A percentile compares a stretch with the other conserved stretches of the same genome.
Evolutionary conservation across 768 basidiomycete genomes (phyloP).

Genomic region (Auricularia sp.): DNA sequence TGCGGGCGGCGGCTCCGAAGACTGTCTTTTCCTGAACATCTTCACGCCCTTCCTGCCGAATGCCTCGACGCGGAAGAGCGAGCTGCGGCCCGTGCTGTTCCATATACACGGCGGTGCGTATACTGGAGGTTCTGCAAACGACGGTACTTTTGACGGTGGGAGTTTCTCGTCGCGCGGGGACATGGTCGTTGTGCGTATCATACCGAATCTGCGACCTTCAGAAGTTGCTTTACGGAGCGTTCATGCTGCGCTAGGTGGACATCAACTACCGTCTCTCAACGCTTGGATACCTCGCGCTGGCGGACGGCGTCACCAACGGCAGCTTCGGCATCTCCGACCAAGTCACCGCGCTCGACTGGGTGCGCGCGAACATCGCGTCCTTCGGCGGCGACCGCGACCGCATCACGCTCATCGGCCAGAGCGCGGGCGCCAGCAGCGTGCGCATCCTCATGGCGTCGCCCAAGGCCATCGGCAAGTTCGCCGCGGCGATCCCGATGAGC

Average conservation of each 20-base stretch:
- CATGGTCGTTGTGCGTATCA: slow-evolving; percentile 9
- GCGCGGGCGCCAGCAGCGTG: slow-evolving; percentile 40
- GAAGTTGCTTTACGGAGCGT: not conserved
- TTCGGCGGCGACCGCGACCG: slow-evolving; percentile 48
- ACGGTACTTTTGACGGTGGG: slow-evolving; percentile 15
- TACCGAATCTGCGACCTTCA: not conserved
- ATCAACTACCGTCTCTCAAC: slow-evolving; percentile 9
- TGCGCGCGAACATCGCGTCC: slow-evolving; percentile 41
- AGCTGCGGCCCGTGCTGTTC: slow-evolving; percentile 16
- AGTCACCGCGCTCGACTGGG: slow-evolving; percentile 34
- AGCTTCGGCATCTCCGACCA: slow-evolving; percentile 33
- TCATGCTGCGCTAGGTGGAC: not conserved
- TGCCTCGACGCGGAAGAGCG: slow-evolving; percentile 4
- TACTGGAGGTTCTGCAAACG: slow-evolving; percentile 13
- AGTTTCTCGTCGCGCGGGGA: slow-evolving; percentile 10
- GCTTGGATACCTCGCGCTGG: slow-evolving; percentile 29
- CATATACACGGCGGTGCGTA: slow-evolving; percentile 21
- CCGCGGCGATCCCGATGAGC: slow-evolving; percentile 33
- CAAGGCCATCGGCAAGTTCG: slow-evolving; percentile 29
- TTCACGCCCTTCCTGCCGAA: slow-evolving; percentile 20
- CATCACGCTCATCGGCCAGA: slow-evolving; percentile 47
- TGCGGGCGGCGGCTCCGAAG: slow-evolving; percentile 11
- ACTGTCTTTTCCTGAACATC: slow-evolving; percentile 19
- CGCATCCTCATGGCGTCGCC: slow-evolving; percentile 23
- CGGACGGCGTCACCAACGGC: slow-evolving; percentile 26